Percentiles rank a stretch among this genome's conserved stretches.
These are phyloP conservation scores for Phlebopus sp. DNA, from an alignment of 1,284 basidiomycete species.

Conservation along the genomic window DNA sequence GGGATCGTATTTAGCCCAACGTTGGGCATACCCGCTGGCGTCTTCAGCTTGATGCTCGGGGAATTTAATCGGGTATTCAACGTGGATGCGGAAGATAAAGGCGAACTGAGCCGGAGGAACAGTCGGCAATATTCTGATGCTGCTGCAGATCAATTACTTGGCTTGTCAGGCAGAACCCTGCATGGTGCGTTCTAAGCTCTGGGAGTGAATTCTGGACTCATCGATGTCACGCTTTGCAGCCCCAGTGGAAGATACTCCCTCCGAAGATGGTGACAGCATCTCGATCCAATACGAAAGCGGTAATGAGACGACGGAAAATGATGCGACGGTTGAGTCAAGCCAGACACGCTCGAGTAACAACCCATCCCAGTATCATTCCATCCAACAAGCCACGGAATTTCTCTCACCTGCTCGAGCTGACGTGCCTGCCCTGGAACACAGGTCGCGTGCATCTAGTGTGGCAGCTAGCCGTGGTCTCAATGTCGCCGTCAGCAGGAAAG, in stretches of 20 bases:
- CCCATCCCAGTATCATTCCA: conserved; percentile 24
- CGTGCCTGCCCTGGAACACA: conserved; percentile 11
- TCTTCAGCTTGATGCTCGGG: conserved; percentile 89
- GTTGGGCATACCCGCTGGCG: conserved; percentile 90
- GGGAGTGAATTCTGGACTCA: conserved; percentile 14
- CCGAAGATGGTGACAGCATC: conserved; percentile 64
- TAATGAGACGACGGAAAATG: conserved; percentile 64
- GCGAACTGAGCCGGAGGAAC: conserved; percentile 58
- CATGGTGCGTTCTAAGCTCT: conserved; percentile 44
- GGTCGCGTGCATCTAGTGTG: conserved; percentile 53
- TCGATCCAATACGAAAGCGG: conserved; percentile 69
- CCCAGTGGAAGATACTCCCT: conserved; percentile 58
- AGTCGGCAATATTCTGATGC: conserved; percentile 77
- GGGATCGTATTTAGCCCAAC: conserved; percentile 98
- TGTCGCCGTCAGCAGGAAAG: conserved; percentile 52
- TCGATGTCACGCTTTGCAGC: conserved; percentile 28
- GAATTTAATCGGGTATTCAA: conserved; percentile 91
- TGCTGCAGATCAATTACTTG: conserved; percentile 75
- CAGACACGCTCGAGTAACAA: conserved; percentile 44
- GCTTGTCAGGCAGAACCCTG: conserved; percentile 64
- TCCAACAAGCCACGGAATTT: conserved; percentile 12
- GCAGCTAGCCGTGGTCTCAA: conserved; percentile 72
- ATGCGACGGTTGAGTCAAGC: conserved; percentile 48
- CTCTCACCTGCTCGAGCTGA: conserved; percentile 20
- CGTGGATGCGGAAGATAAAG: conserved; percentile 47